Base-by-base conservation (phyloP, 257 asterid species). In the Solanum okadae region DNA sequence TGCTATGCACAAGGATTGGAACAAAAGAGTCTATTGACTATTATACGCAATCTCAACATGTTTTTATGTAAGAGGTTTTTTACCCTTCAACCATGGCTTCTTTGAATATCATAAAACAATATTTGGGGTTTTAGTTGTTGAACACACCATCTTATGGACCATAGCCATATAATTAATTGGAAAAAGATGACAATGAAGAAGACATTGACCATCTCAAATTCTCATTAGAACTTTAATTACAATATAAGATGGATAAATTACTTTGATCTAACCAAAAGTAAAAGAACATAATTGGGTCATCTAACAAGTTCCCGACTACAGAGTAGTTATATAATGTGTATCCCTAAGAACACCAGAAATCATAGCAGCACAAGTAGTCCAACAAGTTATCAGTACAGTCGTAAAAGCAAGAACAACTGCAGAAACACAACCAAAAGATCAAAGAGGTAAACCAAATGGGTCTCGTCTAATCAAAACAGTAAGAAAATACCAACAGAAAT, bases 391-490 rank as follows among this genome's bases (percentile, higher is more conserved):
- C 94, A 85, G 89, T 87, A 89, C 96, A 94, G 84, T 93, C 96
- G 77, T 93, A 94, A 78, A 89, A 91, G 90, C 98, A 94, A 31
- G 93, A 91, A 89, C 98, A 94, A 71, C 96, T 94, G 98, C 94
- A 89, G 40, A 46, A 81, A 46, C 87, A 87, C 72, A 65, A 34
- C 71, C 73, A 89, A 49, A 33, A 86, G 49, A 42, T 11, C 44
- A 65, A 70, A 4, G 5, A 86, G 18, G 4, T 35, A 3, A 71
- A 63, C 52, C 67, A 68, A 42, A 37, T 37, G 31, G 71, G 2
- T 63, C 16, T n/a, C 29, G 40, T 46, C 40, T 82, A 13, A 46
- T 46, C 59, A 52, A 46, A 75, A 42, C 38, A 14, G 67, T 25
- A 7, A 18, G 75, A n/a, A 49, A 23, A 4, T 27, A n/a, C 49